A percentile compares a stretch with the other conserved stretches of the same genome.
phyloP scores from a whole-genome alignment of 2,329 filamentous ascomycete species.

The Dactylellina cionopaga region DNA sequence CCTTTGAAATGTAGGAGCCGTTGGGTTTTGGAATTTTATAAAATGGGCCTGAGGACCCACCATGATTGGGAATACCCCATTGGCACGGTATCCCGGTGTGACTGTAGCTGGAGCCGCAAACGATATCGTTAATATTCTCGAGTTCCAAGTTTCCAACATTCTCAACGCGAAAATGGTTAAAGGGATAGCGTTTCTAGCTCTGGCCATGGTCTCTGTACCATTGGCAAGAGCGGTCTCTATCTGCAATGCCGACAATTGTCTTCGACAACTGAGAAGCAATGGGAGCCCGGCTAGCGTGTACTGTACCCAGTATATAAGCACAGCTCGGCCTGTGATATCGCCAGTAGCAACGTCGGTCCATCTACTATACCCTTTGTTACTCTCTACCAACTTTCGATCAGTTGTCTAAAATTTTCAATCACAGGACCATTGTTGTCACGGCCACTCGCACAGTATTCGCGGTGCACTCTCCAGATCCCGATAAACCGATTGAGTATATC shows the following conservation, averaged over 20 bases:
- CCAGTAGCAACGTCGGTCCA: slow-evolving; percentile 28
- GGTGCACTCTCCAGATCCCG: slow-evolving; percentile 20
- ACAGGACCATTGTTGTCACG: slow-evolving; percentile 38
- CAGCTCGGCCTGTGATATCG: slow-evolving; percentile 15
- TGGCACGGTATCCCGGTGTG: too few relatives aligned
- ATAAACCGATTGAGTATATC: slow-evolving; percentile 23
- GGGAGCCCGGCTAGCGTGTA: slow-evolving; percentile 11
- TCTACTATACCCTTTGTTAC: background rate
- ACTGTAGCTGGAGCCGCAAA: background rate
- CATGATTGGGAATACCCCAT: background rate
- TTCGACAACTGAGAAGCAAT: slow-evolving; percentile 29
- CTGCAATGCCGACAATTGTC: slow-evolving; percentile 49
- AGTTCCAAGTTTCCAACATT: background rate
- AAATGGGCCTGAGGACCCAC: background rate
- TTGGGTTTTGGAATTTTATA: background rate
- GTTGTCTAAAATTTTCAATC: background rate
- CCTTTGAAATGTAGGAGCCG: background rate
- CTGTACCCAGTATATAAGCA: slow-evolving; percentile 42
- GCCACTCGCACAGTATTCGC: slow-evolving; percentile 42
- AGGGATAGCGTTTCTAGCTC: background rate
- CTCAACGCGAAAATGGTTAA: slow-evolving; percentile 11
- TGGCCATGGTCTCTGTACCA: background rate
- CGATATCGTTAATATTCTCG: background rate
- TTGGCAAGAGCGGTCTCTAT: slow-evolving; percentile 10
- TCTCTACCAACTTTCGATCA: background rate